phyloP scores from a whole-genome alignment of 768 basidiomycete species.

The Holtermanniella nyarrowii region DNA sequence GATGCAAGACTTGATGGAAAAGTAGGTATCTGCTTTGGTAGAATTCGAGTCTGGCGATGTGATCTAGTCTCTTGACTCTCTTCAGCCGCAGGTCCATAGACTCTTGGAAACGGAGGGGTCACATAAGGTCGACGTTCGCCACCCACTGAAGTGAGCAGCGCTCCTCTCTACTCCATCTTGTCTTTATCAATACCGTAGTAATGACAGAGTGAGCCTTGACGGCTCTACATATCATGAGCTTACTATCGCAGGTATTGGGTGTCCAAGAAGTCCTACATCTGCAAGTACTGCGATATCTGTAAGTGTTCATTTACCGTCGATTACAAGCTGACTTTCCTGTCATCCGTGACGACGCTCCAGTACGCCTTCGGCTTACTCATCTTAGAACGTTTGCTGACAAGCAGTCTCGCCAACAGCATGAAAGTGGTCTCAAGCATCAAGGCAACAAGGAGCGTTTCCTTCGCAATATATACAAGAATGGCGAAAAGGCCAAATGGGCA shows the following conservation, averaged over 20 bases:
- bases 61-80: too few relatives aligned
- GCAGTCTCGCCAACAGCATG: slow-evolving; percentile 81
- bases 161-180: too few relatives aligned
- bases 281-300: slow-evolving; percentile 92
- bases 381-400: background rate
- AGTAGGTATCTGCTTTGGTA: too few relatives aligned
- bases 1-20: too few relatives aligned
- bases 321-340: slow-evolving; percentile 20
- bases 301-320: background rate
- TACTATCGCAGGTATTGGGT: slow-evolving; percentile 37
- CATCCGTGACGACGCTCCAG: slow-evolving; percentile 82
- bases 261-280: slow-evolving; percentile 55
- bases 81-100: too few relatives aligned
- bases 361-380: slow-evolving; percentile 18
- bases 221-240: background rate
- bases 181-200: too few relatives aligned
- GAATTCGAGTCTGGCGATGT: too few relatives aligned
- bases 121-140: too few relatives aligned
- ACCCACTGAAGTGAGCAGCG: too few relatives aligned
- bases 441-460: slow-evolving; percentile 90
- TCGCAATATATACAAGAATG: slow-evolving; percentile 80
- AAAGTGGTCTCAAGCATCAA: slow-evolving; percentile 84
- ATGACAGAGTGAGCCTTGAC: slow-evolving; percentile 27
- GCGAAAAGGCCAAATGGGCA: slow-evolving; percentile 46
- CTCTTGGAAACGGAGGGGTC: too few relatives aligned